A percentile compares a stretch with the other conserved stretches of the same genome.
phyloP scores from a whole-genome alignment of 73 alveolate genomes.

The Halteria grandinella region DNA sequence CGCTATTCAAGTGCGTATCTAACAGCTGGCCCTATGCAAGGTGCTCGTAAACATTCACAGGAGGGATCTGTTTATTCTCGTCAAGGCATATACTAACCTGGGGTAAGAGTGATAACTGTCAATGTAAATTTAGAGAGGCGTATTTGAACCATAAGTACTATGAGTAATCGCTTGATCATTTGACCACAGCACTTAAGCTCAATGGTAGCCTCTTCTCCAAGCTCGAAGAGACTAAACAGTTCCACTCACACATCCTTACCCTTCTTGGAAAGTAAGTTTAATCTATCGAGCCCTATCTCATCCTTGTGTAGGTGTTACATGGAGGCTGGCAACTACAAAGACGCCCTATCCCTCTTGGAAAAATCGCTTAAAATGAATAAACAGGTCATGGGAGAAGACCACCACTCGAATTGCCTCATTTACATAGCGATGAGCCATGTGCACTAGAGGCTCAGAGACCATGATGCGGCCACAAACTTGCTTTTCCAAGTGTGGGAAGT shows the following conservation, averaged over 20 bases:
- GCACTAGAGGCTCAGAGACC: slow-evolving; percentile 74
- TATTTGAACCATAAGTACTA: slow-evolving; percentile 81
- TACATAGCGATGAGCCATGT: slow-evolving; percentile 57
- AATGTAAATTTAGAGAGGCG: slow-evolving; percentile 62
- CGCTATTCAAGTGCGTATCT: slow-evolving; percentile 75
- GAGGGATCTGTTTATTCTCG: slow-evolving; percentile 75
- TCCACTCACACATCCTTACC: slow-evolving; percentile 83
- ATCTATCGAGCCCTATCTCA: not conserved
- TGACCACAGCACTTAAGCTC: slow-evolving; percentile 85
- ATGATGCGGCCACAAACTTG: slow-evolving; percentile 70
- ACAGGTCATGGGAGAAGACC: slow-evolving; percentile 72
- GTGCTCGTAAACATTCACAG: slow-evolving; percentile 85
- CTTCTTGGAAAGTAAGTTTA: slow-evolving; percentile 76
- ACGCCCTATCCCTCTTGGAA: slow-evolving; percentile 81
- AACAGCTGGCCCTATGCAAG: slow-evolving; percentile 81
- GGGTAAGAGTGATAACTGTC: slow-evolving; percentile 41
- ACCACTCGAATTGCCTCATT: slow-evolving; percentile 54
- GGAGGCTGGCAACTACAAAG: slow-evolving; percentile 85
- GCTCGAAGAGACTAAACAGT: slow-evolving; percentile 79
- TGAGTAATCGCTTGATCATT: slow-evolving; percentile 91
- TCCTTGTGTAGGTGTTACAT: slow-evolving; percentile 67
- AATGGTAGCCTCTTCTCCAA: slow-evolving; percentile 83
- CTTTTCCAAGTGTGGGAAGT: slow-evolving; percentile 76
- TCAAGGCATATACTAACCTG: slow-evolving; percentile 83
- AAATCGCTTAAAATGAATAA: slow-evolving; percentile 85